phyloP scores from a whole-genome alignment of 208 protist genomes.

The Plasmodiophora brassicae region DNA sequence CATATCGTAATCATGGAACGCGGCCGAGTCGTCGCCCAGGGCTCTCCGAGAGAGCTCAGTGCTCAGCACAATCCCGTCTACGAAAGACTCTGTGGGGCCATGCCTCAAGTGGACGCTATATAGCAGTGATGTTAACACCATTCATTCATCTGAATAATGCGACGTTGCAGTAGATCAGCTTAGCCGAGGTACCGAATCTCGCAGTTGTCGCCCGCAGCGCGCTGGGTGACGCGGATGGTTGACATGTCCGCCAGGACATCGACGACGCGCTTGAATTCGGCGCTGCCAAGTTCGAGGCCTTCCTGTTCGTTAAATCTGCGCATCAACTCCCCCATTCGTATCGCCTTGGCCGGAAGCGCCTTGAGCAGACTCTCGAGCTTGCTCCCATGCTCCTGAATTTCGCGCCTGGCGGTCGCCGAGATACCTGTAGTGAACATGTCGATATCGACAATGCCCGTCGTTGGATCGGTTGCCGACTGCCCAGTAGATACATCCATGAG shows the following conservation, averaged over 20 bases:
- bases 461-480: slow-evolving; percentile 54
- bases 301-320: background rate
- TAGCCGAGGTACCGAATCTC: background rate
- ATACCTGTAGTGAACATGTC: slow-evolving; percentile 52
- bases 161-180: background rate
- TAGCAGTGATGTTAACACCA: no score
- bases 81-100: no score
- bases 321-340: background rate
- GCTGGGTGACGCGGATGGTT: background rate
- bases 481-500: slow-evolving; percentile 48
- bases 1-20: background rate
- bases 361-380: slow-evolving; percentile 22
- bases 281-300: background rate
- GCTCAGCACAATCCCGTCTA: background rate
- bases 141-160: no score
- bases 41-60: background rate
- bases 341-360: background rate
- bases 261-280: background rate
- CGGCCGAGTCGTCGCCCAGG: background rate
- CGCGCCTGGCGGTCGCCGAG: slow-evolving; percentile 40
- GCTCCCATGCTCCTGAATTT: background rate
- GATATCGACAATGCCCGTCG: slow-evolving; percentile 56
- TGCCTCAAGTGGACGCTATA: no score
- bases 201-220: background rate
- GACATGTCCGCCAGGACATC: background rate